These are phyloP conservation scores for Agaricales sp. DNA, from an alignment of 1,284 basidiomycete species.

Conservation along the genomic window DNA sequence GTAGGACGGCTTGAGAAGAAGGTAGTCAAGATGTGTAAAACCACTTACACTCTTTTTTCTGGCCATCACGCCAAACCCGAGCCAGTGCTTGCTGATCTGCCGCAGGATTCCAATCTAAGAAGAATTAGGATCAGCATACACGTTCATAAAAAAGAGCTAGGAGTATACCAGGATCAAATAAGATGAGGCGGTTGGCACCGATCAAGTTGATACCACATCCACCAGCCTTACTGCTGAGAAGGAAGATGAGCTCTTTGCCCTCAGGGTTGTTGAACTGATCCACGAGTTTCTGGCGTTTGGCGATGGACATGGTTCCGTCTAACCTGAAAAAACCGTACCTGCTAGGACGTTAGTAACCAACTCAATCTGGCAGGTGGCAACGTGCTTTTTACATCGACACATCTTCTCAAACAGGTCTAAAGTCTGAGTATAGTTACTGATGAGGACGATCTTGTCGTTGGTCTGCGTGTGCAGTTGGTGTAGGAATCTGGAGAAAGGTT, in stretches of 20 bases:
- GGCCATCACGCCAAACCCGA: slow-evolving; percentile 98
- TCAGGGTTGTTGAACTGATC: slow-evolving; percentile 96
- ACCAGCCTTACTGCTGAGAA: slow-evolving; percentile 94
- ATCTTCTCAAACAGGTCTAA: slow-evolving; percentile 90
- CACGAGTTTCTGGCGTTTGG: slow-evolving; percentile 94
- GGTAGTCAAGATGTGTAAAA: neutral
- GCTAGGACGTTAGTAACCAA: slow-evolving; percentile 7
- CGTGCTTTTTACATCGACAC: slow-evolving; percentile 74
- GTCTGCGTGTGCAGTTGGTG: slow-evolving; percentile 75
- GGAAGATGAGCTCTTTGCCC: slow-evolving; percentile 91
- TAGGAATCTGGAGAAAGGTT: slow-evolving; percentile 53
- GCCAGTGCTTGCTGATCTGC: slow-evolving; percentile 98
- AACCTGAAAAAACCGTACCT: slow-evolving; percentile 92
- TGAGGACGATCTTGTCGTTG: slow-evolving; percentile 96
- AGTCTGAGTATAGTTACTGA: slow-evolving; percentile 98
- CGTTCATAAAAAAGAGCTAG: neutral
- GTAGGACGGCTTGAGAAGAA: neutral
- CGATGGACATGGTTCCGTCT: slow-evolving; percentile 90
- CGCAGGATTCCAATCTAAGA: slow-evolving; percentile 92
- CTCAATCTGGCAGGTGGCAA: slow-evolving; percentile 2
- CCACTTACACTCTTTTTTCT: slow-evolving; percentile 92
- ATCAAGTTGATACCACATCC: slow-evolving; percentile 98
- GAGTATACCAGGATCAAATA: slow-evolving; percentile 85
- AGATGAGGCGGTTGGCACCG: slow-evolving; percentile 89
- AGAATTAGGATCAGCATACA: slow-evolving; percentile 4